Conservation (phyloP, 805 yeast species). For the Wickerhamomyces rabaulensis region DNA sequence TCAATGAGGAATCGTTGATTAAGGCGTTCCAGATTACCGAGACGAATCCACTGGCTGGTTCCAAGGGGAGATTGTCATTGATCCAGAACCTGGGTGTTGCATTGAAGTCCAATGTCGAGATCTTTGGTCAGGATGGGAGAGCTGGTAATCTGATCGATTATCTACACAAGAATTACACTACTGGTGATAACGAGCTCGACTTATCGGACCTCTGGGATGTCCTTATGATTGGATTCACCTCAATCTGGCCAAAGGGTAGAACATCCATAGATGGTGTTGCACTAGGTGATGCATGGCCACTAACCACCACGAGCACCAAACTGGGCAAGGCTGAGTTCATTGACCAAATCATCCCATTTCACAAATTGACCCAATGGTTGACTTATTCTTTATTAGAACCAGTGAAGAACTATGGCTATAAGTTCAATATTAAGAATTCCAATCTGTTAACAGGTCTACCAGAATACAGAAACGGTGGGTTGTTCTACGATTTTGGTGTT, state of each 20-base stretch:
- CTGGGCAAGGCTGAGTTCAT: constrained; percentile 14
- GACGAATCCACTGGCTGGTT: constrained; percentile 46
- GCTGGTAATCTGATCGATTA: constrained; percentile 54
- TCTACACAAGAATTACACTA: constrained; percentile 24
- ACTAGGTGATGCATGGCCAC: constrained; percentile 61
- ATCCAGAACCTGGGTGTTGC: constrained; percentile 45
- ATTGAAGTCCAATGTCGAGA: constrained; percentile 30
- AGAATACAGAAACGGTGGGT: constrained; percentile 75
- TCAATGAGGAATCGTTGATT: constrained; percentile 32
- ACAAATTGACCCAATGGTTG: constrained; percentile 63
- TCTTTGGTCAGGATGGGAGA: constrained; percentile 44
- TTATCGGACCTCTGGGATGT: constrained; percentile 47
- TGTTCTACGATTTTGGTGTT: constrained; percentile 52
- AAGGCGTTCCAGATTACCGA: constrained; percentile 44
- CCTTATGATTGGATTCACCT: constrained; percentile 48
- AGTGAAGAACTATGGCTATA: constrained; percentile 39
- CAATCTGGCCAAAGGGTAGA: constrained; percentile 62
- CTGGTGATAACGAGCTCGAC: constrained; percentile 28
- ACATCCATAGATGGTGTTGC: constrained; percentile 43
- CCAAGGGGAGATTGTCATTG: constrained; percentile 46
- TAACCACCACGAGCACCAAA: constrained; percentile 27
- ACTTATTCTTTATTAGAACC: constrained; percentile 57
- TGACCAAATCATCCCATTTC: constrained; percentile 54
- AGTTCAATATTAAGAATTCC: constrained; percentile 58
- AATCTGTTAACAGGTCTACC: constrained; percentile 85